These are phyloP conservation scores for Petunia axillaris DNA, from an alignment of 257 asterid species.

Conservation along the genomic window DNA sequence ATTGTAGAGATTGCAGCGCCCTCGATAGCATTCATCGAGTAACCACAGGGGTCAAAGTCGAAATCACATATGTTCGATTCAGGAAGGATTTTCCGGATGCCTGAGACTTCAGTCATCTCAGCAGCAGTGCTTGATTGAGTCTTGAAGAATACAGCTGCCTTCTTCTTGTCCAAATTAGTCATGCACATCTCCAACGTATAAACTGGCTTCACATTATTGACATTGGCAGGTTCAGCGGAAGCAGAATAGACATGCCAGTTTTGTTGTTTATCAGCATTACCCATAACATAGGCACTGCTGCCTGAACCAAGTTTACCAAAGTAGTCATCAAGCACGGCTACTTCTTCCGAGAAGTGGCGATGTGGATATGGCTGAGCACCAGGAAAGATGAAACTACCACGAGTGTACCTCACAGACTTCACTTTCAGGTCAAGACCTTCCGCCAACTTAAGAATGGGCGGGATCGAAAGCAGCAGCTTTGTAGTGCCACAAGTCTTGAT, in stretches of 20 bases:
- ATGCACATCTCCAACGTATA: slow-evolving; percentile 87
- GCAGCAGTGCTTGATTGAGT: slow-evolving; percentile 59
- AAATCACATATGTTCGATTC: slow-evolving; percentile 70
- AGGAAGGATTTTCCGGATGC: slow-evolving; percentile 73
- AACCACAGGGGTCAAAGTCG: slow-evolving; percentile 86
- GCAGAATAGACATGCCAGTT: slow-evolving; percentile 89
- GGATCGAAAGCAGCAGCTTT: slow-evolving; percentile 76
- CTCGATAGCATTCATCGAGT: slow-evolving; percentile 81
- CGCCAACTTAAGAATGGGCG: slow-evolving; percentile 59
- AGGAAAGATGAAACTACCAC: slow-evolving; percentile 78
- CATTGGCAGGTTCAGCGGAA: slow-evolving; percentile 38
- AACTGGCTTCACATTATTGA: slow-evolving; percentile 32
- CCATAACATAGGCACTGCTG: slow-evolving; percentile 69
- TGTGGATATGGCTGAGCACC: slow-evolving; percentile 83
- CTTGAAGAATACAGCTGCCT: slow-evolving; percentile 72
- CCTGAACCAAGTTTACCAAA: slow-evolving; percentile 56
- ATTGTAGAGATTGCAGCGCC: slow-evolving; percentile 67
- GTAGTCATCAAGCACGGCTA: slow-evolving; percentile 58
- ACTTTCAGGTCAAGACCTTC: slow-evolving; percentile 51
- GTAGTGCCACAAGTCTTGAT: slow-evolving; percentile 90
- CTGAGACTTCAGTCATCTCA: slow-evolving; percentile 67
- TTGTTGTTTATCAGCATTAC: slow-evolving; percentile 52
- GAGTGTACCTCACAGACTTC: slow-evolving; percentile 68
- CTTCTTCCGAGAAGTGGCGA: slow-evolving; percentile 77
- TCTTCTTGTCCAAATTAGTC: slow-evolving; percentile 68